Conservation (phyloP, 73 alveolate genomes). For the Tetrahymena malaccensis region DNA sequence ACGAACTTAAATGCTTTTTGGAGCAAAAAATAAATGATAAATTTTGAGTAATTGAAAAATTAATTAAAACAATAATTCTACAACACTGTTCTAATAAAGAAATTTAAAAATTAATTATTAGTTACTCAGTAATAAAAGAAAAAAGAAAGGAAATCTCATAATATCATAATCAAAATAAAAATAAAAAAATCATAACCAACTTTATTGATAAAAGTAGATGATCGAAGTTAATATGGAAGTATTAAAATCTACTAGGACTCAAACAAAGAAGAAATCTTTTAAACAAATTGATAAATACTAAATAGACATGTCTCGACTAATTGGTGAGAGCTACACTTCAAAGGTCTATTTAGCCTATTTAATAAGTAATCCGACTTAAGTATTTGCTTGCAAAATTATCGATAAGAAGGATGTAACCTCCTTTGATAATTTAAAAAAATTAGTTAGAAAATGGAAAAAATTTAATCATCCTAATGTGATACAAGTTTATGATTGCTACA, state of each 20-base stretch:
- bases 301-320: background rate
- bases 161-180: too few species aligned
- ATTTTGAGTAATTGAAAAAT: too few species aligned
- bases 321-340: background rate
- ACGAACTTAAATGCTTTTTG: background rate
- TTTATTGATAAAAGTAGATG: background rate
- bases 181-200: background rate
- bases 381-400: background rate
- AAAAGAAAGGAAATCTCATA: background rate
- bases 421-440: background rate
- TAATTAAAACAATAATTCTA: background rate
- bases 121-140: background rate
- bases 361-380: background rate
- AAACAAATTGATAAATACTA: background rate
- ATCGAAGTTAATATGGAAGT: background rate
- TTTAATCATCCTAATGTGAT: background rate
- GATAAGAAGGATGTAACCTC: background rate
- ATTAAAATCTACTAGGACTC: background rate
- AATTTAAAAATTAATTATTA: too few species aligned
- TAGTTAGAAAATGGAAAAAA: background rate
- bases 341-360: background rate
- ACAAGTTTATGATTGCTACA: background rate
- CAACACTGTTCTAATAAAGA: background rate
- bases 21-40: background rate
- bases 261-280: background rate